phyloP scores from a whole-genome alignment of 2,329 filamentous ascomycete genomes.

The Botrytis aclada region DNA sequence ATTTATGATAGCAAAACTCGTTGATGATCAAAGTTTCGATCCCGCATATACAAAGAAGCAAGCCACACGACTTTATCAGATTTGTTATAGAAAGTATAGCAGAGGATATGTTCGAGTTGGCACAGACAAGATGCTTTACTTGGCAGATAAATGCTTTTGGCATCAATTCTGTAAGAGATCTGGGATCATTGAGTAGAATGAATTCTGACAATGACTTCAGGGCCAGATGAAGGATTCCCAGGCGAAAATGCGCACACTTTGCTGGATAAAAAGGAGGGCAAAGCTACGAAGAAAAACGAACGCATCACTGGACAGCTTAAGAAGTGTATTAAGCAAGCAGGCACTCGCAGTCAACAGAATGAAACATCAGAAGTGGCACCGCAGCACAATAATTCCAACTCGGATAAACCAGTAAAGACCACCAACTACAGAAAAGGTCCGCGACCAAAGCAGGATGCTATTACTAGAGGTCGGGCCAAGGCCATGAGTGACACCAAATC shows the following conservation, averaged over 20 bases:
- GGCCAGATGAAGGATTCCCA: slow-evolving; percentile 3
- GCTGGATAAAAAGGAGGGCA: background rate
- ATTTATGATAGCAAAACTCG: background rate
- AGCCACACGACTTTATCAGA: background rate
- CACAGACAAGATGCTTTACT: background rate
- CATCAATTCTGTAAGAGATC: slow-evolving; percentile 1
- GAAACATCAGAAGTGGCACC: background rate
- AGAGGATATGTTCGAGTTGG: background rate
- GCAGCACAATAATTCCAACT: background rate
- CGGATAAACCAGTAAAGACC: background rate
- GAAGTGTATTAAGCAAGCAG: background rate
- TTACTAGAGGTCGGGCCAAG: background rate
- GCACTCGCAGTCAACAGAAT: background rate
- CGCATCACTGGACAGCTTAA: too few species aligned
- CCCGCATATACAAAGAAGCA: background rate
- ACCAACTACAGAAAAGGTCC: background rate
- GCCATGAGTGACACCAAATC: background rate
- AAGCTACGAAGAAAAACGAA: background rate
- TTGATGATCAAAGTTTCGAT: background rate
- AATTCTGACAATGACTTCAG: background rate
- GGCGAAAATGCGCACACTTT: background rate
- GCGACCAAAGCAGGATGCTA: background rate
- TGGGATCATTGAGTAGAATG: background rate
- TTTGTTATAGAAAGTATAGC: background rate
- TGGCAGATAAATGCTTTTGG: slow-evolving; percentile 7